Conservation (phyloP, 1,284 basidiomycete genomes). For the Sporisorium scitamineum region DNA sequence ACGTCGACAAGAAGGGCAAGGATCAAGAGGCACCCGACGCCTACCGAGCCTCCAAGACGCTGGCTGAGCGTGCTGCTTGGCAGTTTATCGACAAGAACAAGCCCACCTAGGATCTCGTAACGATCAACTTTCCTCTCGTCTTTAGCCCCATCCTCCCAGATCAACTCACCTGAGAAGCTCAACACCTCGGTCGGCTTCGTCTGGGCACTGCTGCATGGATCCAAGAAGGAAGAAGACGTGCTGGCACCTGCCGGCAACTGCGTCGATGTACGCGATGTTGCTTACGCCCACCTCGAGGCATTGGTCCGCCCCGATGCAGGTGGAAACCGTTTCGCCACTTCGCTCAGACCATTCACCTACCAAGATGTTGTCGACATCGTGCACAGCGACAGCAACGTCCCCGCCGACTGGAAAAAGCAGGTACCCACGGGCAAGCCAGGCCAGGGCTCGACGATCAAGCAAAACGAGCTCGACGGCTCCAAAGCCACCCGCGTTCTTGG, state of each 20-base stretch:
- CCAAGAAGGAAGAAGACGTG: constrained; percentile 67
- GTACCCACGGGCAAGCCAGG: constrained; percentile 56
- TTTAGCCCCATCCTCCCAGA: constrained; percentile 72
- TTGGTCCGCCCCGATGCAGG: constrained; percentile 74
- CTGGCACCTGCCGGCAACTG: constrained; percentile 70
- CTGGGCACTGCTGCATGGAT: constrained; percentile 70
- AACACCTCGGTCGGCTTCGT: constrained; percentile 73
- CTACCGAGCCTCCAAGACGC: constrained; percentile 74
- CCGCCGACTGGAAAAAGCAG: constrained; percentile 54
- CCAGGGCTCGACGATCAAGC: constrained; percentile 40
- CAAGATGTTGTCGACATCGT: constrained; percentile 58
- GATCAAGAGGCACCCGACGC: constrained; percentile 71
- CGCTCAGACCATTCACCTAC: constrained; percentile 45
- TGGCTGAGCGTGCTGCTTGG: constrained; percentile 76
- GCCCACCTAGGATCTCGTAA: constrained; percentile 51
- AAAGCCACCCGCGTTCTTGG: constrained; percentile 72
- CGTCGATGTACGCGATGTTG: constrained; percentile 78
- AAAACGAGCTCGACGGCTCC: constrained; percentile 59
- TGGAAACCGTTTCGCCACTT: constrained; percentile 73
- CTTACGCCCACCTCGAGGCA: constrained; percentile 74
- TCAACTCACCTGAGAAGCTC: constrained; percentile 71
- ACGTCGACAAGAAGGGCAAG: constrained; percentile 60
- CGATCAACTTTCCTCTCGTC: constrained; percentile 58
- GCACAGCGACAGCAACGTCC: constrained; percentile 51
- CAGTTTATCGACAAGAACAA: constrained; percentile 58